phyloP scores from a whole-genome alignment of 2,329 filamentous ascomycete species.

The Graphilbum sp. region DNA sequence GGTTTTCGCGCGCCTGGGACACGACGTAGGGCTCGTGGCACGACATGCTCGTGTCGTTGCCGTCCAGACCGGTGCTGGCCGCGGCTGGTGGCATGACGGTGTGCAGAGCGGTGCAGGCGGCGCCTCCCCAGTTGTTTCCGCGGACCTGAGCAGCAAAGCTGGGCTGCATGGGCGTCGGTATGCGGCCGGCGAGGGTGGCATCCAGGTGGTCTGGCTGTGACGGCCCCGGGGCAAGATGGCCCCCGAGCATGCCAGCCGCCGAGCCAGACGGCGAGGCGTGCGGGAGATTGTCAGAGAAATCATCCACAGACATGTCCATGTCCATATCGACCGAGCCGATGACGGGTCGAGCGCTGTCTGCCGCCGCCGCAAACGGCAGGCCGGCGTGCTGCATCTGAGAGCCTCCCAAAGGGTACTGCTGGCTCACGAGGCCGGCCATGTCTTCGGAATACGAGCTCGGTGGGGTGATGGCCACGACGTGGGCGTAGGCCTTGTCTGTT shows the following conservation, averaged over 20 bases:
- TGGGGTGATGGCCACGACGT: constrained; percentile 20
- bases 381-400: too few relatives aligned
- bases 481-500: constrained; percentile 10
- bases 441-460: constrained; percentile 24
- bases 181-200: constrained; percentile 25
- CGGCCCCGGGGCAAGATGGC: constrained; percentile 13
- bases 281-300: too few relatives aligned
- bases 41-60: background rate
- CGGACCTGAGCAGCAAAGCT: constrained; percentile 38
- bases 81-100: too few relatives aligned
- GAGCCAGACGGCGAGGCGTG: too few relatives aligned
- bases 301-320: constrained; percentile 34
- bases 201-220: constrained; percentile 16
- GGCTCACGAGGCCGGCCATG: background rate
- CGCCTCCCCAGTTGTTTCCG: constrained; percentile 30
- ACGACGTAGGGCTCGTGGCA: too few relatives aligned
- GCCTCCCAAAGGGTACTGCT: background rate
- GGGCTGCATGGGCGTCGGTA: constrained; percentile 44
- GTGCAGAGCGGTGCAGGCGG: constrained; percentile 17
- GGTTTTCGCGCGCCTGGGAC: too few relatives aligned
- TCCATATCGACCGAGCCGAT: constrained; percentile 21
- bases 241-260: too few relatives aligned
- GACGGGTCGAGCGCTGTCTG: constrained; percentile 1
- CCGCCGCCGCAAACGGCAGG: too few relatives aligned
- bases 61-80: too few relatives aligned